Evolutionary conservation across 176 grass and related monocot genomes (phyloP), one percentile per base, ranked within the genome.

Genomic region (Dendrocalamus sinicus): DNA sequence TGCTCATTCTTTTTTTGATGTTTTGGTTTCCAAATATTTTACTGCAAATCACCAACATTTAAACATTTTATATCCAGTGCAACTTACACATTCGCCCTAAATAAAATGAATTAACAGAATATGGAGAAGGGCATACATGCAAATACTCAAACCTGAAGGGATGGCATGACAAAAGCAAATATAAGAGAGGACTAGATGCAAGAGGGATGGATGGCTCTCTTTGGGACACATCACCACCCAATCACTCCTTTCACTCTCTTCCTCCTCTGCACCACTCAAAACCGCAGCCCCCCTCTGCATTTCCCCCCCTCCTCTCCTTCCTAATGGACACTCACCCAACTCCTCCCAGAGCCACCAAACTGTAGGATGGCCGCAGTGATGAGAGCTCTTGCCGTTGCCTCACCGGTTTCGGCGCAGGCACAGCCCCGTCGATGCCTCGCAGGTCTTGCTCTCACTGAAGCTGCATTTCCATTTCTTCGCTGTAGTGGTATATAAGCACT

Each of bases 371-470:
- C 90, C 12, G 32, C 86, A 35, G 82, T 86, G 75, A 86, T 94
- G 86, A 84, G 76, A 67, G 88, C 81, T 79, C 64, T 92, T 12
- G 82, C 88, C 2, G 65, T 92, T 55, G 81, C 88, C 11, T 89
- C 95, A 13, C 65, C 77, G 17, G 43, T 88, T 73, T 97, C 77
- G 24, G 81, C 62, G 37, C 67, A 62, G 47, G 73, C 85, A 24
- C 84, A 69, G 53, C 81, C 80, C 50, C 86, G 74, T 46, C 70
- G 86, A 57, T 70, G 59, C 47, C 47, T 80, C 5, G 24, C 78
- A 97, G 95, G 95, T 97, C 10, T 83, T 37, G 67, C 7, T 86
- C 45, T 72, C 84, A n/a, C 59, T 86, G 37, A 62, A 85, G 84
- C 81, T 65, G 51, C 78, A 85, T 90, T 87, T 68, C 43, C 11